These are phyloP conservation scores for Cercospora berteroae DNA, from an alignment of 2,329 filamentous ascomycete species.

Conservation along the genomic window DNA sequence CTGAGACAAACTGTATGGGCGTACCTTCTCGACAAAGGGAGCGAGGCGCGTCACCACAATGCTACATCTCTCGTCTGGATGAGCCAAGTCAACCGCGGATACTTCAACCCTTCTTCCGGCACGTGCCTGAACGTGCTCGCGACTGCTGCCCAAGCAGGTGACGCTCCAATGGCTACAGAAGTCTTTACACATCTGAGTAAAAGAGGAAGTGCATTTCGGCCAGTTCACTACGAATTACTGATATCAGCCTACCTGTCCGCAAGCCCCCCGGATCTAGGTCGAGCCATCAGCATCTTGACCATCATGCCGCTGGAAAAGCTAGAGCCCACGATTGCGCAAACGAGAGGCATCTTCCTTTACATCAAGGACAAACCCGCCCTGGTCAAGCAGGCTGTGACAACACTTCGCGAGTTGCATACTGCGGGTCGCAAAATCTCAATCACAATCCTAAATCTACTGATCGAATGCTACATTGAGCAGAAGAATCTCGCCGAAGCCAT, in stretches of 20 bases:
- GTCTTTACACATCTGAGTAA: constrained; percentile 65
- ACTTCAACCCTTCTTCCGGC: constrained; percentile 63
- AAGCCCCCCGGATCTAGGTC: constrained; percentile 56
- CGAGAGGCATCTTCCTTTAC: constrained; percentile 59
- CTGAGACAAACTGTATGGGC: constrained; percentile 63
- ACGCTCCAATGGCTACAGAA: constrained; percentile 66
- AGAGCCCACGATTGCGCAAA: constrained; percentile 58
- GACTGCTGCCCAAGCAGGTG: constrained; percentile 66
- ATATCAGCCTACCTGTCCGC: constrained; percentile 65
- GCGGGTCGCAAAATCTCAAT: constrained; percentile 52
- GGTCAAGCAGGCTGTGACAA: constrained; percentile 53
- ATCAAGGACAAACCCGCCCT: constrained; percentile 52
- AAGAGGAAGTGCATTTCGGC: constrained; percentile 57
- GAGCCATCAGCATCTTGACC: constrained; percentile 67
- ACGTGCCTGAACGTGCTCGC: constrained; percentile 68
- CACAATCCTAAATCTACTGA: constrained; percentile 52
- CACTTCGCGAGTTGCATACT: constrained; percentile 57
- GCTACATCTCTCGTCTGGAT: constrained; percentile 72
- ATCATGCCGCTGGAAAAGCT: constrained; percentile 69
- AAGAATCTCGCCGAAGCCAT: constrained; percentile 52
- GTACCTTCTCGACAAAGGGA: constrained; percentile 73
- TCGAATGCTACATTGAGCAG: constrained; percentile 52
- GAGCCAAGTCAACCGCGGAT: constrained; percentile 57
- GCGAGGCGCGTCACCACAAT: constrained; percentile 57
- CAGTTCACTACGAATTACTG: constrained; percentile 77